A percentile compares a stretch with the other conserved stretches of the same genome.
Evolutionary conservation across 192 early-diverging fungal genomes (phyloP).

Genomic region (Umbelopsis sp.): DNA sequence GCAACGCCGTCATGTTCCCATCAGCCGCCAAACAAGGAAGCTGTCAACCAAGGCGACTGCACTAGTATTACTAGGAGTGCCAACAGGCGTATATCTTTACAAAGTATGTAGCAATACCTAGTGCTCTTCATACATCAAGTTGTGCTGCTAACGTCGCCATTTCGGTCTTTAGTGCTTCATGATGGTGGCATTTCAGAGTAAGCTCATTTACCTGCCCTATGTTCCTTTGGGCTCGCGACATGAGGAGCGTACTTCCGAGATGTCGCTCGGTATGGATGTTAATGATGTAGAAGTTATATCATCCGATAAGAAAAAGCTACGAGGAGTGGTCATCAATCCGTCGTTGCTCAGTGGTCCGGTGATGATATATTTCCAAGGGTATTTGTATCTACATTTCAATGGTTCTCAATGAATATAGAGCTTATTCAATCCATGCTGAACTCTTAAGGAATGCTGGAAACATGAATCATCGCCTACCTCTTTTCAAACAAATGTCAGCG

Average conservation of each 20-base stretch:
- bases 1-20: constrained; percentile 2
- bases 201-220: constrained; percentile 46
- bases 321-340: background rate
- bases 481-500: constrained; percentile 30
- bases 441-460: constrained; percentile 41
- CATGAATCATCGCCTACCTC: constrained; percentile 34
- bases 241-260: background rate
- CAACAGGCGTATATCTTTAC: constrained; percentile 28
- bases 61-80: constrained; percentile 25
- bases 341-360: constrained; percentile 21
- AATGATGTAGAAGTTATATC: background rate
- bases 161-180: constrained; percentile 30
- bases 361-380: constrained; percentile 50
- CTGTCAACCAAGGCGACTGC: constrained; percentile 15
- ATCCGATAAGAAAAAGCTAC: background rate
- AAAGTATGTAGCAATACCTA: constrained; percentile 10
- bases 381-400: background rate
- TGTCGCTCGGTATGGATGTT: constrained; percentile 21
- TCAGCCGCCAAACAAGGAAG: constrained; percentile 8
- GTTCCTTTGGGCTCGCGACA: constrained; percentile 38
- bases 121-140: background rate
- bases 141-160: background rate
- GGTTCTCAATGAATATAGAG: background rate
- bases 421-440: too few relatives aligned
- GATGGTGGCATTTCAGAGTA: constrained; percentile 43